Evolutionary conservation across 306 rosid species (phyloP).

Genomic region (Rubus parviflorus): DNA sequence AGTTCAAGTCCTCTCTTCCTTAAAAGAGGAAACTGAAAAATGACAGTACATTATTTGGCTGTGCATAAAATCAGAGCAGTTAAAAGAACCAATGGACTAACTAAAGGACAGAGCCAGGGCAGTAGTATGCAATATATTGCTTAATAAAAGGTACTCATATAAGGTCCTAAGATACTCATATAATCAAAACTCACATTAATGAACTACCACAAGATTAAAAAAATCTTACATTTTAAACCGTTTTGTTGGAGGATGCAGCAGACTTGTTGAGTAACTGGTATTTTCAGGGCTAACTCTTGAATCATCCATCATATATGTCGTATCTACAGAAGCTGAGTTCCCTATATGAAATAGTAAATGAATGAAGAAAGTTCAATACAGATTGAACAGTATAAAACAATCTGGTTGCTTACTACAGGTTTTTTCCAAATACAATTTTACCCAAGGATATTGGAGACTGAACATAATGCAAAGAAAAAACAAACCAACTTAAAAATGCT

Average conservation of each 20-base stretch:
- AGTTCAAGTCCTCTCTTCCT: background rate
- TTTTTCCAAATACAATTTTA: background rate
- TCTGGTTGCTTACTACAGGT: background rate
- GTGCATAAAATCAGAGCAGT: slow-evolving; percentile 25
- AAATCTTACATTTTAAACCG: slow-evolving; percentile 77
- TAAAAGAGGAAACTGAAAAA: background rate
- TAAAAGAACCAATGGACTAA: background rate
- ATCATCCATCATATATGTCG: slow-evolving; percentile 49
- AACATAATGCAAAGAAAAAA: background rate
- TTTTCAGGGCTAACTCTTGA: slow-evolving; percentile 52
- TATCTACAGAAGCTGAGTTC: slow-evolving; percentile 45
- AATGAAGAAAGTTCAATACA: slow-evolving; percentile 27
- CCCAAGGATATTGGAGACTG: background rate
- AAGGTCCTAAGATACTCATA: slow-evolving; percentile 12
- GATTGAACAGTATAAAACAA: slow-evolving; percentile 16
- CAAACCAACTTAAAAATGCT: background rate
- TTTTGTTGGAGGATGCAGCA: slow-evolving; percentile 69
- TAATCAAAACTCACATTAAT: slow-evolving; percentile 23
- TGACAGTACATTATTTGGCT: background rate
- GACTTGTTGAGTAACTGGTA: slow-evolving; percentile 47
- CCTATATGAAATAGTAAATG: slow-evolving; percentile 38
- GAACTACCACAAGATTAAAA: slow-evolving; percentile 37
- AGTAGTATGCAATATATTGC: background rate
- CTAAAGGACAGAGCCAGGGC: background rate
- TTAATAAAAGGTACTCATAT: background rate